phyloP scores from a whole-genome alignment of 495 filamentous ascomycete genomes.

The Friedmanniomyces simplex region DNA sequence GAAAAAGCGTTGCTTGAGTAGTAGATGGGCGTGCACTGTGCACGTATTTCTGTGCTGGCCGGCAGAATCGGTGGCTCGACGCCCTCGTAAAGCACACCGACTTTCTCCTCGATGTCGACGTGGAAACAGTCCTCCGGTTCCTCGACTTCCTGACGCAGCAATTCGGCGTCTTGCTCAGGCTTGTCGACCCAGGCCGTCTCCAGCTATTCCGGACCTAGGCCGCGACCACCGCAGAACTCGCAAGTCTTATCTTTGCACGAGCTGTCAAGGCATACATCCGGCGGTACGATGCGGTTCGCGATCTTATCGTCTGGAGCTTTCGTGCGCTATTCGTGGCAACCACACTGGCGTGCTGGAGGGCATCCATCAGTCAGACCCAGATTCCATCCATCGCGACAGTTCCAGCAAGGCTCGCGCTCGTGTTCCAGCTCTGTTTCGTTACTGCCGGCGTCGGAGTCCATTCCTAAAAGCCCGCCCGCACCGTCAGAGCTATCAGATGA shows the following conservation, averaged over 20 bases:
- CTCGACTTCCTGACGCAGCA: neutral
- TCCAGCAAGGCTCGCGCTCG: too few relatives aligned
- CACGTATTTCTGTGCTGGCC: neutral
- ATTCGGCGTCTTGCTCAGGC: neutral
- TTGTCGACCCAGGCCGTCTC: neutral
- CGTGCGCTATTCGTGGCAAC: too few relatives aligned
- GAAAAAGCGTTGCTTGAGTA: neutral
- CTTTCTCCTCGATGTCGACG: neutral
- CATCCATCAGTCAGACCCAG: too few relatives aligned
- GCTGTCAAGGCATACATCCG: neutral
- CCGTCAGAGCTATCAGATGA: too few relatives aligned
- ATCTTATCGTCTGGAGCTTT: too few relatives aligned
- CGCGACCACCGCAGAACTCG: neutral
- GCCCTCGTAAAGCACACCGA: slow-evolving; percentile 6
- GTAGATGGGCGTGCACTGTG: neutral
- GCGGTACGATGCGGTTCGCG: neutral
- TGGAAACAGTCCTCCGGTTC: neutral
- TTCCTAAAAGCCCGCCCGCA: too few relatives aligned
- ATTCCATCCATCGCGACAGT: too few relatives aligned
- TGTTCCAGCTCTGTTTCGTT: too few relatives aligned
- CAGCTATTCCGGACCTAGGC: neutral
- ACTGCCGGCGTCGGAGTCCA: too few relatives aligned
- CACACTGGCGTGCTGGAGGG: too few relatives aligned
- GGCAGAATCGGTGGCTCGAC: neutral
- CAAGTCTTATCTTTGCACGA: neutral